Evolutionary conservation across 1,284 basidiomycete species (phyloP).

Genomic region (Boletus sp.): DNA sequence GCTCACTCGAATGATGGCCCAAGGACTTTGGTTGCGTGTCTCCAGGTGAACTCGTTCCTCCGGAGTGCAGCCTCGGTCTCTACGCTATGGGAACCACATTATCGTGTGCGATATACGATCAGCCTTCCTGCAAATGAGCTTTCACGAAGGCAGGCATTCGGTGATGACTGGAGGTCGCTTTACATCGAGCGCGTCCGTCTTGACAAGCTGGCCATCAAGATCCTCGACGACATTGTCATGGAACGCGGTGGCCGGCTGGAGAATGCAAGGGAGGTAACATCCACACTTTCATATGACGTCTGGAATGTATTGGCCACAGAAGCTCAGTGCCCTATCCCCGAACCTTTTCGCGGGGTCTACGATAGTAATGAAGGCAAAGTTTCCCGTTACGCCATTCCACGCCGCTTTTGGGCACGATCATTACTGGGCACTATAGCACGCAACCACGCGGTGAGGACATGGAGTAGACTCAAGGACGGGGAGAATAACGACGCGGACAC

Average conservation of each 20-base stretch:
- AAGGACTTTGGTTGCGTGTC: constrained; percentile 27
- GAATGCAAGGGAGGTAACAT: constrained; percentile 35
- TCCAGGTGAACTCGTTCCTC: constrained; percentile 23
- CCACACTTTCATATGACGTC: constrained; percentile 43
- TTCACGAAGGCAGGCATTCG: constrained; percentile 29
- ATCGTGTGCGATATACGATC: constrained; percentile 44
- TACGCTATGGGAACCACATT: constrained; percentile 49
- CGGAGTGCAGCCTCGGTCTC: constrained; percentile 27
- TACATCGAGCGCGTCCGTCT: constrained; percentile 43
- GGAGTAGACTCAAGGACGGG: constrained; percentile 32
- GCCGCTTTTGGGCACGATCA: constrained; percentile 52
- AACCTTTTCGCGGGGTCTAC: constrained; percentile 25
- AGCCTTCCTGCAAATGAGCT: constrained; percentile 36
- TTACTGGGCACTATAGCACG: constrained; percentile 45
- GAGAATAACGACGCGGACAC: constrained; percentile 23
- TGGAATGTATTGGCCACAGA: constrained; percentile 50
- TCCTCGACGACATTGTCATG: constrained; percentile 40
- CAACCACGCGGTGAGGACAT: constrained; percentile 40
- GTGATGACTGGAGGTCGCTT: constrained; percentile 43
- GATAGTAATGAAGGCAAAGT: constrained; percentile 14
- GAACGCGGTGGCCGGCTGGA: constrained; percentile 35
- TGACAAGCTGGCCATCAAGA: constrained; percentile 41
- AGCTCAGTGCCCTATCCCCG: constrained; percentile 34
- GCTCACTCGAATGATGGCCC: constrained; percentile 20
- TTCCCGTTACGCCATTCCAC: constrained; percentile 40